Evolutionary conservation across 768 basidiomycete species (phyloP), one percentile per base, ranked within the genome.

Genomic region (Rhizopogon vinicolor): DNA sequence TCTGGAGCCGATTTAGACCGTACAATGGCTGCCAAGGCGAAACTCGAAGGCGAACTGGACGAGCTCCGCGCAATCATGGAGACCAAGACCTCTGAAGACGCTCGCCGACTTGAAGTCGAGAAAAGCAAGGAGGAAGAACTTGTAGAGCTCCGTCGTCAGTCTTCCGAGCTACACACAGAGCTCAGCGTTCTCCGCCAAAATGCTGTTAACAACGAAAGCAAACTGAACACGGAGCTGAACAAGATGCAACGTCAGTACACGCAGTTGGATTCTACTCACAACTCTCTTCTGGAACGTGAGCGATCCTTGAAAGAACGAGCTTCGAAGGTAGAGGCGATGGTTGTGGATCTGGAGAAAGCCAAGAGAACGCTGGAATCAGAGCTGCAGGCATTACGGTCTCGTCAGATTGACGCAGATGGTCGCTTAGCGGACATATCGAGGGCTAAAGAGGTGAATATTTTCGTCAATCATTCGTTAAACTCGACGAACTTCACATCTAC

Each of bases 101-200:
- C 83, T 8, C 86, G 87, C 31, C 82, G 91, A 16, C 81, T 79
- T 35, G 91, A 97, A 65, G 92, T 85, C 0, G 91, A 93, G 67
- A 87, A 86, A 69, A 88, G 89, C 70, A 91, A 87, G 63, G 94
- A 98, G 60, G 77, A 83, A 44, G 96, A 99, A 69, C 82, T 98
- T 10, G 68, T 72, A 0, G 78, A 85, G 31, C 76, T 99, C 6
- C 85, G 94, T 19, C 64, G 66, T 9, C 86, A 92, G 62, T 80
- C 81, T 19, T 64, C 67, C 18, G 76, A 78, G 41, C 71, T 91
- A 31, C 87, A 89, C 44, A 74, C 81, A 42, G 87, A 92, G 35
- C 76, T 94, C 14, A 76, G 78, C 35, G 82, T 86, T 14, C 78
- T 83, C 19, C 86, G 89, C 19, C 80, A 79, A 52, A 66, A 72